Percentiles rank a stretch among this genome's conserved stretches.
Evolutionary conservation across 2,329 filamentous ascomycete genomes (phyloP).

Genomic region (Ophiobolus disseminans): DNA sequence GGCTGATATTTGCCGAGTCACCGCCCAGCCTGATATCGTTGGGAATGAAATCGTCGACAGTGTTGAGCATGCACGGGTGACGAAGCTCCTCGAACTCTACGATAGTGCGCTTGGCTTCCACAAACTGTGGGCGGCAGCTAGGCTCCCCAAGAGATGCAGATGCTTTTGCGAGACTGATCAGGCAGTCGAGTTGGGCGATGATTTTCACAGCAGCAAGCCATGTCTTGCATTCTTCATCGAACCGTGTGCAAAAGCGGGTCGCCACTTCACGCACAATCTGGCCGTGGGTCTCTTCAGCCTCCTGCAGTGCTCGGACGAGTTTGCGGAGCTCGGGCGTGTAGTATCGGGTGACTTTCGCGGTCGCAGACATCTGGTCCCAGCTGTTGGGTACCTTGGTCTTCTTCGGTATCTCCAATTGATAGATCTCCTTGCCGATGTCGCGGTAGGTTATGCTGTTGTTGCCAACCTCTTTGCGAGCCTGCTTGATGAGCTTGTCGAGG

Average conservation of each 20-base stretch:
- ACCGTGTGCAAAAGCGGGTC: slow-evolving; percentile 81
- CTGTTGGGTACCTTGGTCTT: slow-evolving; percentile 86
- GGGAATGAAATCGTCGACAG: slow-evolving; percentile 92
- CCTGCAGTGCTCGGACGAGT: slow-evolving; percentile 86
- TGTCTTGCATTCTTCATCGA: slow-evolving; percentile 82
- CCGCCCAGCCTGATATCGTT: slow-evolving; percentile 92
- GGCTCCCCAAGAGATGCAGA: slow-evolving; percentile 84
- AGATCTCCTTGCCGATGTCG: slow-evolving; percentile 95
- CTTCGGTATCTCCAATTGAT: slow-evolving; percentile 87
- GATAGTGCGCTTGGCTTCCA: slow-evolving; percentile 82
- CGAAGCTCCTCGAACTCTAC: slow-evolving; percentile 92
- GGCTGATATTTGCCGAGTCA: slow-evolving; percentile 78
- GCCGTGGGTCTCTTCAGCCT: slow-evolving; percentile 90
- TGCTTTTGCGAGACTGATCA: slow-evolving; percentile 90
- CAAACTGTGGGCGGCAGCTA: slow-evolving; percentile 86
- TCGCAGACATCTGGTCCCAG: slow-evolving; percentile 98
- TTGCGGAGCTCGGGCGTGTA: slow-evolving; percentile 85
- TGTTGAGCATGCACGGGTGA: slow-evolving; percentile 92
- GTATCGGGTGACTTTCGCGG: slow-evolving; percentile 87
- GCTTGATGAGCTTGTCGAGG: slow-evolving; percentile 73
- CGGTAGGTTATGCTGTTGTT: slow-evolving; percentile 65
- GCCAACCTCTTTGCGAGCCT: slow-evolving; percentile 75
- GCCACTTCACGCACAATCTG: slow-evolving; percentile 90
- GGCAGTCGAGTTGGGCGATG: slow-evolving; percentile 89
- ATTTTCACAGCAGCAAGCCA: slow-evolving; percentile 93